Evolutionary conservation across 2,329 filamentous ascomycete species (phyloP).

Genomic region (Aspergillus felis): DNA sequence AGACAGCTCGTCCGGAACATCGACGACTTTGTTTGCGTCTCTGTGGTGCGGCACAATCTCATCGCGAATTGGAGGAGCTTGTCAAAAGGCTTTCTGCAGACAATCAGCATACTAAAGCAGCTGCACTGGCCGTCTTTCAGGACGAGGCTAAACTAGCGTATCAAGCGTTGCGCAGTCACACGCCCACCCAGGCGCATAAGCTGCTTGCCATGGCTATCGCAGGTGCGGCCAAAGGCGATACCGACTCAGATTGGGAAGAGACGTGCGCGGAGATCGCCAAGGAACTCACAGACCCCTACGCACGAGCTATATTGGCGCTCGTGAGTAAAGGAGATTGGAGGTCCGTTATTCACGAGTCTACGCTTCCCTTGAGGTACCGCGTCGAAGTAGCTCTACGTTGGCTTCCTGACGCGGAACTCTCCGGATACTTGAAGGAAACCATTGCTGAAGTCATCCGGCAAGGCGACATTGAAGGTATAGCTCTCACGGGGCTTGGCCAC

Average conservation of each 20-base stretch:
- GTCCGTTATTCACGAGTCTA: slow-evolving; percentile 54
- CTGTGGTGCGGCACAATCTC: slow-evolving; percentile 55
- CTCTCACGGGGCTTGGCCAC: slow-evolving; percentile 59
- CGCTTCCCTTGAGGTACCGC: slow-evolving; percentile 57
- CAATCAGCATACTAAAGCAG: slow-evolving; percentile 58
- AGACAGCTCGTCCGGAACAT: slow-evolving; percentile 52
- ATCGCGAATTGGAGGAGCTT: slow-evolving; percentile 46
- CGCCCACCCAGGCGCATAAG: slow-evolving; percentile 52
- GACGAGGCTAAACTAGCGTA: slow-evolving; percentile 57
- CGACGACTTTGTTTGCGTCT: slow-evolving; percentile 58
- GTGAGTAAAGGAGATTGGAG: slow-evolving; percentile 59
- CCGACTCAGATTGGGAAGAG: slow-evolving; percentile 57
- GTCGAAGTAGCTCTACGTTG: slow-evolving; percentile 58
- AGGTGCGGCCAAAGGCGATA: slow-evolving; percentile 41
- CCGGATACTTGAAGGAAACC: slow-evolving; percentile 52
- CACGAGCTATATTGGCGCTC: slow-evolving; percentile 58
- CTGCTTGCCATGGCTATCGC: slow-evolving; percentile 53
- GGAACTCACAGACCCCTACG: slow-evolving; percentile 59
- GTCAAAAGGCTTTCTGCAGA: slow-evolving; percentile 51
- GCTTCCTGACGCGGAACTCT: slow-evolving; percentile 44
- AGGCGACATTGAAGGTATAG: slow-evolving; percentile 59
- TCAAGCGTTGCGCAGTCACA: slow-evolving; percentile 51
- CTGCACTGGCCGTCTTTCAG: slow-evolving; percentile 59
- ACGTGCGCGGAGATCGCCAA: slow-evolving; percentile 60
- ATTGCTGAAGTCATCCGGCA: slow-evolving; percentile 49